phyloP scores from a whole-genome alignment of 306 rosid species.

The Vigna hirtella region DNA sequence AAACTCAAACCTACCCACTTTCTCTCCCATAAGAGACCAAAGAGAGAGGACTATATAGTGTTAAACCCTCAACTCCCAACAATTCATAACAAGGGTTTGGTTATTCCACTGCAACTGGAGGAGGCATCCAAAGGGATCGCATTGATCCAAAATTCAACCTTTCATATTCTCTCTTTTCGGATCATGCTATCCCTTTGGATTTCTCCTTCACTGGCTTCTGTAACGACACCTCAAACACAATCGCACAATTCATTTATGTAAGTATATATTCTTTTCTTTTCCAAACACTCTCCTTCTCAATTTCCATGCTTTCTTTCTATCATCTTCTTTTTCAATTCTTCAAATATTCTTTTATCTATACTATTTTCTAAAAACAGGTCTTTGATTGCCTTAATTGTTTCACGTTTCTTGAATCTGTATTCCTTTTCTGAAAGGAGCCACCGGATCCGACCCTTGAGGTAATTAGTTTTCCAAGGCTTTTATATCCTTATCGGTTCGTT shows the following conservation, averaged over 20 bases:
- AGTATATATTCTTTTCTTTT: constrained; percentile 1
- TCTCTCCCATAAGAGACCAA: neutral
- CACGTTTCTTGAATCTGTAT: constrained; percentile 7
- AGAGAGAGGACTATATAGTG: neutral
- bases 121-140: constrained; percentile 62
- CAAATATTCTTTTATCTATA: neutral
- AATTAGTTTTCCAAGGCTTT: constrained; percentile 14
- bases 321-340: neutral
- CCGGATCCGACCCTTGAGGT: constrained; percentile 26
- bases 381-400: neutral
- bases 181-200: constrained; percentile 57
- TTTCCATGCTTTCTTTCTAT: neutral
- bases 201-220: constrained; percentile 50
- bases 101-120: constrained; percentile 50
- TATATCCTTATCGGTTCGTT: neutral
- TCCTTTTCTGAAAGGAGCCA: neutral
- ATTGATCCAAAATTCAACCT: constrained; percentile 46
- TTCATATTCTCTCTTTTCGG: constrained; percentile 18
- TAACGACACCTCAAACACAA: neutral
- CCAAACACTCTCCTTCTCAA: neutral
- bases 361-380: neutral
- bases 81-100: neutral
- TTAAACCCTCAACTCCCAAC: constrained; percentile 1
- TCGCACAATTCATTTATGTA: constrained; percentile 20
- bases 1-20: constrained; percentile 34